Evolutionary conservation across 805 yeast genomes (phyloP), one percentile per base, ranked within the genome.

Genomic region (Candida peoriensis): DNA sequence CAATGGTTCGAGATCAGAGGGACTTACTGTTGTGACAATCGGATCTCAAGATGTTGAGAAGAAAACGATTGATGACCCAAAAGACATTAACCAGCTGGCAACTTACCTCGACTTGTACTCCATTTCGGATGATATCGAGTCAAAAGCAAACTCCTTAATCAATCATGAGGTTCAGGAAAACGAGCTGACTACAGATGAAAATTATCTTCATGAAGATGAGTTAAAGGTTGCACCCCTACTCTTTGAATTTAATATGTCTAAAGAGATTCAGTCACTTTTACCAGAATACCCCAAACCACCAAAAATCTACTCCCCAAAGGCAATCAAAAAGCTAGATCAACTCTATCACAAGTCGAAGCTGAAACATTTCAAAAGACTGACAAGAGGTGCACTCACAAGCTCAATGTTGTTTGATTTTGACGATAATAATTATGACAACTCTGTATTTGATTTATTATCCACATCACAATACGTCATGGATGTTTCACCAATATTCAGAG

Each of bases 151-250:
- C 17, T 47, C 57, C 2, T 28, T 38, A 17, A 32, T 51, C 22
- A 31, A 37, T 6, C 42, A 41, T 21, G 42, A 39, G 9, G 24
- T 26, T 3, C 10, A 30, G 6, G 44, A 47, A 8, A 36, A 33
- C n/a, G 71, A 66, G 38, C 66, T 66, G 29, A 48, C 68, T 4
- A 37, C 59, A 8, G 64, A 60, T 33, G 48, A 63, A 13, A 53
- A 57, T 25, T 46, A 44, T 24, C 46, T 69, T 20, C 61, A 58
- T 39, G 66, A 65, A 5, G 49, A 48, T 8, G 46, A 44, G n/a
- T 34, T 60, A 12, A 42, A 33, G 2, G 63, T 61, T 16, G 40
- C 45, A 2, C 44, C 63, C 6, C 36, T 66, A 20, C 64, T 68
- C 3, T 63, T 58, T 37, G 78, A 72, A 41, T 41, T 52, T n/a